Percentiles rank a stretch among this genome's conserved stretches.
phyloP scores from a whole-genome alignment of 805 yeast species.

The Metschnikowia cubensis region DNA sequence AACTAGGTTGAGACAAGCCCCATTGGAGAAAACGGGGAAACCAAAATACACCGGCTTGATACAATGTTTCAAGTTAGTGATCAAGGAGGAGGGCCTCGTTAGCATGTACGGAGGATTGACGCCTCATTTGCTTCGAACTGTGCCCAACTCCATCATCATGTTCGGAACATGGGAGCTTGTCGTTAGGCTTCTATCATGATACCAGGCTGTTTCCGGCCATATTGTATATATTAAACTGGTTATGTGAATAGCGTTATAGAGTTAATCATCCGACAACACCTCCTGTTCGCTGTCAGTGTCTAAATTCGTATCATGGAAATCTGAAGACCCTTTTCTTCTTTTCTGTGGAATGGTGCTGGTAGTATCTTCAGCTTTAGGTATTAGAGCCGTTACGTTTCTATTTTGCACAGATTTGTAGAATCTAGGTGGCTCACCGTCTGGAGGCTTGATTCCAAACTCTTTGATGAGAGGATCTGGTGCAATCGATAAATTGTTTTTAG shows the following conservation, averaged over 20 bases:
- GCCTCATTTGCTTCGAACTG: constrained; percentile 94
- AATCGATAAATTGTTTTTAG: constrained; percentile 18
- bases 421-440: constrained; percentile 41
- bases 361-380: neutral
- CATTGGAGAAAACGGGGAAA: constrained; percentile 63
- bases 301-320: neutral
- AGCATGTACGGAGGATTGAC: constrained; percentile 98
- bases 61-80: constrained; percentile 80
- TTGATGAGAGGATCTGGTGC: constrained; percentile 28
- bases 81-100: constrained; percentile 87
- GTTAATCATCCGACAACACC: constrained; percentile 7
- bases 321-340: neutral
- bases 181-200: constrained; percentile 30
- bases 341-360: neutral
- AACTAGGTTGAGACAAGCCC: constrained; percentile 94
- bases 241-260: neutral
- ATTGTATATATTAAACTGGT: constrained; percentile 10
- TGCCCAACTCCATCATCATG: constrained; percentile 97
- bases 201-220: neutral
- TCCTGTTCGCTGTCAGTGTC: constrained; percentile 14
- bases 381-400: neutral
- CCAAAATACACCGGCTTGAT: constrained; percentile 86
- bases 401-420: constrained; percentile 44
- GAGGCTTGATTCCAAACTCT: constrained; percentile 31
- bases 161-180: constrained; percentile 96